Conservation (phyloP, 768 basidiomycete genomes). For the Collybiopsis confluens region DNA sequence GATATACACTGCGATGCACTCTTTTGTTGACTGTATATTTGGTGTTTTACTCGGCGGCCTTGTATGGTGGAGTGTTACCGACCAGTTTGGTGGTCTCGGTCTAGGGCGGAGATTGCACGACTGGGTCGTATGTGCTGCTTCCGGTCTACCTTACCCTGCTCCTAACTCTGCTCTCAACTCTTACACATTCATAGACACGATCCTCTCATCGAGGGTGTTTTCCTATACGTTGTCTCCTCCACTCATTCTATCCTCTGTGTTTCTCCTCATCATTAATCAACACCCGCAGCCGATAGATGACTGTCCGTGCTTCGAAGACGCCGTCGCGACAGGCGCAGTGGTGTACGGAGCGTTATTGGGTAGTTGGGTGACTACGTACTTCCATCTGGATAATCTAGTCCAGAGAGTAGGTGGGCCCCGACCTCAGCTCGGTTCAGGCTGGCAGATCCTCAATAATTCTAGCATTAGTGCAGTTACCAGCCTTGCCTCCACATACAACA, state of each 20-base stretch:
- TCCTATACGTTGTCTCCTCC: constrained; percentile 37
- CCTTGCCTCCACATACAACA: constrained; percentile 23
- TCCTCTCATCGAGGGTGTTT: background rate
- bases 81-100: constrained; percentile 23
- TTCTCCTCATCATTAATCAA: constrained; percentile 73
- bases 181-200: background rate
- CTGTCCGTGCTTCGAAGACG: constrained; percentile 97
- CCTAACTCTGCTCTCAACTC: background rate
- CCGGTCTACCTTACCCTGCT: background rate
- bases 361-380: constrained; percentile 51
- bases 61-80: constrained; percentile 61
- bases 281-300: constrained; percentile 95
- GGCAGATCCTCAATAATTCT: constrained; percentile 23
- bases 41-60: constrained; percentile 62
- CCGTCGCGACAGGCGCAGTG: constrained; percentile 88
- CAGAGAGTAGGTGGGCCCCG: constrained; percentile 32
- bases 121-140: constrained; percentile 26
- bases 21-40: constrained; percentile 66
- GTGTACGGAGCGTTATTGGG: constrained; percentile 69
- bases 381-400: constrained; percentile 8
- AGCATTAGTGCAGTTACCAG: constrained; percentile 6
- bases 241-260: constrained; percentile 53
- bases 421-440: constrained; percentile 56
- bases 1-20: constrained; percentile 87
- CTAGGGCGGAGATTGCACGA: constrained; percentile 23